Evolutionary conservation across 176 grass and related monocot genomes (phyloP).

Genomic region (Oropetium thomaeum): DNA sequence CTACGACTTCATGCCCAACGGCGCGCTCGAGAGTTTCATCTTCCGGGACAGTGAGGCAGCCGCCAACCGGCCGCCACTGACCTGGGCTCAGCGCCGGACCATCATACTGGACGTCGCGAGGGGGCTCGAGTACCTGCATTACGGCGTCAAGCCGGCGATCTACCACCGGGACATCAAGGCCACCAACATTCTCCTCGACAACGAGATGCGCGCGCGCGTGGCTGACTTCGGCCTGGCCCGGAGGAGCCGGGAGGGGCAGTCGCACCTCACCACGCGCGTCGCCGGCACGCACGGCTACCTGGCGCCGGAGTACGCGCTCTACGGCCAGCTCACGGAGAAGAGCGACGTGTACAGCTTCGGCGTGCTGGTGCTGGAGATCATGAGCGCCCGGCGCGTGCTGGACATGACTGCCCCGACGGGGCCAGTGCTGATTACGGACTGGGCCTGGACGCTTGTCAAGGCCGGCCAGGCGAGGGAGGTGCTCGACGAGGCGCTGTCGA

Average conservation of each 20-base stretch:
- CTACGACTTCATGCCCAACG: slow-evolving; percentile 94
- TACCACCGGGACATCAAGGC: slow-evolving; percentile 94
- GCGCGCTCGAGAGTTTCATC: slow-evolving; percentile 67
- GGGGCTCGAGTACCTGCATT: slow-evolving; percentile 83
- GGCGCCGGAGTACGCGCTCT: slow-evolving; percentile 90
- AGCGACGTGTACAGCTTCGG: slow-evolving; percentile 99
- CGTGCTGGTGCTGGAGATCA: slow-evolving; percentile 73
- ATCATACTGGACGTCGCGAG: slow-evolving; percentile 76
- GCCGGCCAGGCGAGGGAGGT: slow-evolving; percentile 54
- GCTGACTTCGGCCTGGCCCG: slow-evolving; percentile 86
- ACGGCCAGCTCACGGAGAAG: slow-evolving; percentile 94
- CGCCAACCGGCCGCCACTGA: slow-evolving; percentile 21
- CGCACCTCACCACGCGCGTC: slow-evolving; percentile 88
- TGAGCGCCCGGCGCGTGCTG: slow-evolving; percentile 61
- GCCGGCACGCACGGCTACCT: slow-evolving; percentile 96
- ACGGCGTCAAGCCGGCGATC: slow-evolving; percentile 87
- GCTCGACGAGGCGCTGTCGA: slow-evolving; percentile 34
- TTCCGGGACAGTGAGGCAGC: slow-evolving; percentile 24
- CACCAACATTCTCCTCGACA: slow-evolving; percentile 86
- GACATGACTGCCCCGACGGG: slow-evolving; percentile 62
- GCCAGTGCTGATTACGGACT: slow-evolving; percentile 78
- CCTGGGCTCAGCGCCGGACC: slow-evolving; percentile 62
- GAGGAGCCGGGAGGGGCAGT: slow-evolving; percentile 83
- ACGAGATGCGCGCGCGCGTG: slow-evolving; percentile 65
- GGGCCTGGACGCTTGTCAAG: slow-evolving; percentile 80